A percentile compares a stretch with the other conserved stretches of the same genome.
These are phyloP conservation scores for Tetrahymena elliotti DNA, from an alignment of 73 alveolate genomes.

Conservation along the genomic window DNA sequence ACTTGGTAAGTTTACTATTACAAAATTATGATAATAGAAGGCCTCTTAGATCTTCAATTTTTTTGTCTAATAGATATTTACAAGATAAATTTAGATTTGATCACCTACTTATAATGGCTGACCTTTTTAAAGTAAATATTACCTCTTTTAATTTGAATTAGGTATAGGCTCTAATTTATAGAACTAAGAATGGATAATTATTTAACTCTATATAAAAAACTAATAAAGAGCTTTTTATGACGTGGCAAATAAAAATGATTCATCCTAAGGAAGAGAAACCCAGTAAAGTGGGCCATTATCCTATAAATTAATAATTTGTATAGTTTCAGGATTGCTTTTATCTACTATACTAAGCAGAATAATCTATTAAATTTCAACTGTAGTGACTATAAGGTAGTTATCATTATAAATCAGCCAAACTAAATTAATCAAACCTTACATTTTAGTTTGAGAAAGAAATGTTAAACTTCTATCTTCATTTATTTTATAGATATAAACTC, in stretches of 20 bases:
- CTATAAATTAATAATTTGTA: too few relatives aligned
- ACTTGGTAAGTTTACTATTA: background rate
- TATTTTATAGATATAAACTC: background rate
- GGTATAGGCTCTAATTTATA: background rate
- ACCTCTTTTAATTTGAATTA: background rate
- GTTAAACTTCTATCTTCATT: background rate
- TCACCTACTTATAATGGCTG: background rate
- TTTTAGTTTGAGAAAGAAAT: background rate
- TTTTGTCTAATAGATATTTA: background rate
- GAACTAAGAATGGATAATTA: background rate
- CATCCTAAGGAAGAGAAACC: background rate
- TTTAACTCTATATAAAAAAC: background rate
- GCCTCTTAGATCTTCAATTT: background rate
- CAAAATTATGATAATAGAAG: too few relatives aligned
- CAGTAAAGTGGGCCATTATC: background rate
- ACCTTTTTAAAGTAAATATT: too few relatives aligned
- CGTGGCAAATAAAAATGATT: background rate
- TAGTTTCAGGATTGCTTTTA: background rate
- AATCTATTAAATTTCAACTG: background rate
- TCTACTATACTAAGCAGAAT: background rate
- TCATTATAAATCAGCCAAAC: background rate
- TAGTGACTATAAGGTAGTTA: background rate
- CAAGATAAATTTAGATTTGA: background rate
- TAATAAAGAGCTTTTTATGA: background rate
- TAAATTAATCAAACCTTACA: background rate